Evolutionary conservation across 768 basidiomycete genomes (phyloP).

Genomic region (Russula foetens): DNA sequence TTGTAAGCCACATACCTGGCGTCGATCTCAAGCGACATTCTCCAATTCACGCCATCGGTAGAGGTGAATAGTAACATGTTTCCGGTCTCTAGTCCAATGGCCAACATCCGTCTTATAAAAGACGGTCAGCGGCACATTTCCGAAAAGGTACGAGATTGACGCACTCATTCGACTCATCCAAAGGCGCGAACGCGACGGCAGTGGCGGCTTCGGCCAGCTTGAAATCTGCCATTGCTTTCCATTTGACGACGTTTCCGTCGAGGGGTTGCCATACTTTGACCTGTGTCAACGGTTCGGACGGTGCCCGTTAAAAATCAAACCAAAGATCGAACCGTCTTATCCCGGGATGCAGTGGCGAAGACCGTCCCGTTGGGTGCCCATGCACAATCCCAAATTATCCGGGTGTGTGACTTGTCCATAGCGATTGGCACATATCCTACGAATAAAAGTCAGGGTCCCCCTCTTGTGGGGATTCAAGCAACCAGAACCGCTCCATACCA

Average conservation of each 20-base stretch:
- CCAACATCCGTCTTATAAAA: slow-evolving; percentile 46
- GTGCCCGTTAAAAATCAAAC: slow-evolving; percentile 14
- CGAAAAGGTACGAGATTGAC: slow-evolving; percentile 1
- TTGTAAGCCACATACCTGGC: slow-evolving; percentile 39
- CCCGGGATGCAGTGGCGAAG: slow-evolving; percentile 91
- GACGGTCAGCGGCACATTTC: neutral
- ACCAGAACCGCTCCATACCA: slow-evolving; percentile 26
- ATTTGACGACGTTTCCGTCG: slow-evolving; percentile 31
- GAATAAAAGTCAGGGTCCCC: neutral
- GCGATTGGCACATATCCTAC: slow-evolving; percentile 53
- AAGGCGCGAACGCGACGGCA: slow-evolving; percentile 58
- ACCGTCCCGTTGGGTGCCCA: slow-evolving; percentile 72
- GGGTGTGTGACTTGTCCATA: slow-evolving; percentile 75
- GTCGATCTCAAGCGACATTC: slow-evolving; percentile 36
- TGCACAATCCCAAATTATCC: slow-evolving; percentile 94
- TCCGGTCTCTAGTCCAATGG: slow-evolving; percentile 82
- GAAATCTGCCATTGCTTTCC: slow-evolving; percentile 52
- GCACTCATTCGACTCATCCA: slow-evolving; percentile 36
- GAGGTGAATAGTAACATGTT: slow-evolving; percentile 56
- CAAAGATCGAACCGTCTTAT: slow-evolving; percentile 90
- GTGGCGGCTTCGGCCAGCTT: slow-evolving; percentile 75
- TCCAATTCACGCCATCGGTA: slow-evolving; percentile 37
- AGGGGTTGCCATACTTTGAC: slow-evolving; percentile 72
- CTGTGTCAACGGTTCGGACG: slow-evolving; percentile 31
- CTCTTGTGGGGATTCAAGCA: neutral